These are phyloP conservation scores for Bathelium albidoporum DNA, from an alignment of 495 filamentous ascomycete genomes.

Conservation along the genomic window DNA sequence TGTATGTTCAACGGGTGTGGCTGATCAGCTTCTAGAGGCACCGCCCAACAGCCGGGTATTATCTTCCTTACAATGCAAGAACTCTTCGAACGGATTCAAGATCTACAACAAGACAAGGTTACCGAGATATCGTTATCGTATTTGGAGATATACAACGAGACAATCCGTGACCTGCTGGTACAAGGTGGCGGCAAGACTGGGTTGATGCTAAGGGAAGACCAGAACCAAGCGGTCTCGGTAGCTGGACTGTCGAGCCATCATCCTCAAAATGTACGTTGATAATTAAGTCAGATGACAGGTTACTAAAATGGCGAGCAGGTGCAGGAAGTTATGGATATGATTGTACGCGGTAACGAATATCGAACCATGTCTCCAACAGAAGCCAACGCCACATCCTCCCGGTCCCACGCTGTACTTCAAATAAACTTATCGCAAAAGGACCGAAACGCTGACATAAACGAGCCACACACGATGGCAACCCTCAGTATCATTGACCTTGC, in stretches of 20 bases:
- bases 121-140: conserved; percentile 91
- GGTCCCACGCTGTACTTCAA: conserved; percentile 96
- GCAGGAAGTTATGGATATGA: conserved; percentile 98
- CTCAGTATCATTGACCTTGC: conserved; percentile 97
- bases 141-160: conserved; percentile 99
- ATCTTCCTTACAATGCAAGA: conserved; percentile 99
- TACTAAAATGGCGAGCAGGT: conserved; percentile 23
- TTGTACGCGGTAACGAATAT: conserved; percentile 85
- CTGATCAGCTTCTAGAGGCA: conserved; percentile 48
- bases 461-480: conserved; percentile 96
- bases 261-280: conserved; percentile 55
- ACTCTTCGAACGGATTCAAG: conserved; percentile 88
- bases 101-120: conserved; percentile 70
- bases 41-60: conserved; percentile 85
- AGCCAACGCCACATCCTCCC: conserved; percentile 94
- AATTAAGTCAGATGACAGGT: too few species aligned
- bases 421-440: conserved; percentile 94
- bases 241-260: conserved; percentile 85
- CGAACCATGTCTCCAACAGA: conserved; percentile 95
- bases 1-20: background rate
- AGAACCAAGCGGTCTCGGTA: conserved; percentile 86
- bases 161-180: conserved; percentile 87
- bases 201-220: conserved; percentile 90
- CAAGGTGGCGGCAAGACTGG: conserved; percentile 77
- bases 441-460: conserved; percentile 82